Percentiles rank a stretch among this genome's conserved stretches.
phyloP scores from a whole-genome alignment of 805 yeast genomes.

The Torulaspora gathmanii region DNA sequence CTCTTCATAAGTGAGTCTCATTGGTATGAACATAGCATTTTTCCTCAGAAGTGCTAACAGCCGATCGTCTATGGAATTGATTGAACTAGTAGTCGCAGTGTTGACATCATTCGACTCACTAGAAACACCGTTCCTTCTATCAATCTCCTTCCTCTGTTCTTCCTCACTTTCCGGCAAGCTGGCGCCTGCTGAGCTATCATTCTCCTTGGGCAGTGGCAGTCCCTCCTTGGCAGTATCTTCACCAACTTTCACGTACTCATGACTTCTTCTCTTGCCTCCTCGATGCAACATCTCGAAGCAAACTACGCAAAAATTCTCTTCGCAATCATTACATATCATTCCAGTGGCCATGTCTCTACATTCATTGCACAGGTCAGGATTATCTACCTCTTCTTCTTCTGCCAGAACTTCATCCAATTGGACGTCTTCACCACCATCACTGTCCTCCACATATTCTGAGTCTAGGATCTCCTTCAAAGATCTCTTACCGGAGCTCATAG shows the following conservation, averaged over 20 bases:
- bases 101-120: conserved; percentile 16
- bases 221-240: conserved; percentile 18
- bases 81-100: conserved; percentile 19
- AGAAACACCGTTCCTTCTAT: conserved; percentile 8
- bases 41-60: conserved; percentile 40
- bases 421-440: conserved; percentile 27
- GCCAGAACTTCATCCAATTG: conserved; percentile 20
- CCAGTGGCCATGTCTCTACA: conserved; percentile 71
- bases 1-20: conserved; percentile 64
- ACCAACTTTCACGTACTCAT: conserved; percentile 34
- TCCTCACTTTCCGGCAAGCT: conserved; percentile 19
- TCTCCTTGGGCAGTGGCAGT: conserved; percentile 16
- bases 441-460: conserved; percentile 35
- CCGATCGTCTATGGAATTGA: conserved; percentile 24
- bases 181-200: conserved; percentile 7
- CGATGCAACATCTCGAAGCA: conserved; percentile 66
- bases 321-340: conserved; percentile 56
- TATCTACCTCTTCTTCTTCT: conserved; percentile 28
- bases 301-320: conserved; percentile 63
- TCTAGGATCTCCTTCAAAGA: conserved; percentile 40
- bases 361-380: conserved; percentile 54
- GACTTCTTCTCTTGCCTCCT: conserved; percentile 57
- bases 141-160: conserved; percentile 2
- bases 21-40: conserved; percentile 56
- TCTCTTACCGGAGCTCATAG: conserved; percentile 25